Conservation (phyloP, 148 eudicot genomes). For the Vaccinium corymbosum region DNA sequence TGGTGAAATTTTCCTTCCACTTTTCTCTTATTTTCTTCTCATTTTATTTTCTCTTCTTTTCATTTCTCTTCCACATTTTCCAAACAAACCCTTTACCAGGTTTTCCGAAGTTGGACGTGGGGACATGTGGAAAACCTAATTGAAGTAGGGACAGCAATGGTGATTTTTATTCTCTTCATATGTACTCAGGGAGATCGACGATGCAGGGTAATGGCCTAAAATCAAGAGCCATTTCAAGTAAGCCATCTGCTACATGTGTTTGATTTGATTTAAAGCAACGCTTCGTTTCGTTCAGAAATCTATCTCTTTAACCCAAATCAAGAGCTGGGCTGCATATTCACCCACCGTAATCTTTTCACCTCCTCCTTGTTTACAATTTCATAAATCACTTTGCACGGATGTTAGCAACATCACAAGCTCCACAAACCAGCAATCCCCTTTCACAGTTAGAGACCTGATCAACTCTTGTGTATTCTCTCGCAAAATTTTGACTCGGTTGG, state of each 20-base stretch:
- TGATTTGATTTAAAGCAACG: background rate
- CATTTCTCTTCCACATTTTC: too few relatives aligned
- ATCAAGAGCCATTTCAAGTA: too few relatives aligned
- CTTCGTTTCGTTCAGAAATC: background rate
- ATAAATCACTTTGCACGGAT: background rate
- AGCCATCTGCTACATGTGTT: background rate
- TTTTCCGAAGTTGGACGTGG: too few relatives aligned
- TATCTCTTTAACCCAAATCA: background rate
- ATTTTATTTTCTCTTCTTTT: too few relatives aligned
- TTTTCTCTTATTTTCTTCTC: too few relatives aligned
- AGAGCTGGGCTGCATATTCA: background rate
- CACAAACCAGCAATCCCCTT: background rate
- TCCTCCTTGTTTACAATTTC: background rate
- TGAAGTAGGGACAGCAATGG: too few relatives aligned
- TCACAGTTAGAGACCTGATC: background rate
- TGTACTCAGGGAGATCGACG: too few relatives aligned
- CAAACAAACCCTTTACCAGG: too few relatives aligned
- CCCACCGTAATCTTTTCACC: background rate
- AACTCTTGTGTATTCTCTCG: background rate
- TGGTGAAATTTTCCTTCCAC: too few relatives aligned
- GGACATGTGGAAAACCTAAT: too few relatives aligned
- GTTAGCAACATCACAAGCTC: background rate
- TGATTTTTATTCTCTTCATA: too few relatives aligned
- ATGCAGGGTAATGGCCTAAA: too few relatives aligned
- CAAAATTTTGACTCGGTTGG: background rate